Percentiles rank a stretch among this genome's conserved stretches.
Conservation (phyloP, 2,329 filamentous ascomycete species). For the Cladophialophora chaetospira region DNA sequence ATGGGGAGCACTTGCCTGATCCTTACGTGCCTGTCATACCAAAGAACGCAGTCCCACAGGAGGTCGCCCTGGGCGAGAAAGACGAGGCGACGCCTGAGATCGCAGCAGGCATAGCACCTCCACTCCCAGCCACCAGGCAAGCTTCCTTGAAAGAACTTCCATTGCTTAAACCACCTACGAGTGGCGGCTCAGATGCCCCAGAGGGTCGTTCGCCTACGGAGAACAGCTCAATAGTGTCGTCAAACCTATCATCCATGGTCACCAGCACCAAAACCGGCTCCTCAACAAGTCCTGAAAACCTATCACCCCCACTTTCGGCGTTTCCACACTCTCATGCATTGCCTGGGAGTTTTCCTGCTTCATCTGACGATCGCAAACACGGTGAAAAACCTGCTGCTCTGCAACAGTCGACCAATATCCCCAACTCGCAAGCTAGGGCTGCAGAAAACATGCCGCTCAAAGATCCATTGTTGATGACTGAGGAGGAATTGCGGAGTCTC, state of each 20-base stretch:
- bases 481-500: conserved; percentile 5
- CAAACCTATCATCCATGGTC: conserved; percentile 2
- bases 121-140: neutral
- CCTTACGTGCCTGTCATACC: conserved; percentile 8
- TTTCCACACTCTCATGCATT: neutral
- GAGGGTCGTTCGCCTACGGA: conserved; percentile 4
- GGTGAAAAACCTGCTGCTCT: neutral
- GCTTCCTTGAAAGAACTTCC: neutral
- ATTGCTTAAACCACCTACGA: neutral
- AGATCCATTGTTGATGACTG: conserved; percentile 21
- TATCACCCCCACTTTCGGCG: neutral
- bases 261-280: neutral
- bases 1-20: conserved; percentile 22
- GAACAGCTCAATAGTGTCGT: conserved; percentile 6
- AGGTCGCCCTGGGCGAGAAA: neutral
- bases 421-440: neutral
- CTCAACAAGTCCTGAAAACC: conserved; percentile 11
- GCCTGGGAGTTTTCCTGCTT: no score
- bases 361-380: no score
- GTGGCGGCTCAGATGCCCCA: neutral
- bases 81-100: neutral
- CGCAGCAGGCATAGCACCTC: neutral
- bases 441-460: conserved; percentile 1
- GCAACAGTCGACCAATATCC: neutral
- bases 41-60: neutral